phyloP scores from a whole-genome alignment of 2,329 filamentous ascomycete genomes.

The Aureobasidium leucospermi region DNA sequence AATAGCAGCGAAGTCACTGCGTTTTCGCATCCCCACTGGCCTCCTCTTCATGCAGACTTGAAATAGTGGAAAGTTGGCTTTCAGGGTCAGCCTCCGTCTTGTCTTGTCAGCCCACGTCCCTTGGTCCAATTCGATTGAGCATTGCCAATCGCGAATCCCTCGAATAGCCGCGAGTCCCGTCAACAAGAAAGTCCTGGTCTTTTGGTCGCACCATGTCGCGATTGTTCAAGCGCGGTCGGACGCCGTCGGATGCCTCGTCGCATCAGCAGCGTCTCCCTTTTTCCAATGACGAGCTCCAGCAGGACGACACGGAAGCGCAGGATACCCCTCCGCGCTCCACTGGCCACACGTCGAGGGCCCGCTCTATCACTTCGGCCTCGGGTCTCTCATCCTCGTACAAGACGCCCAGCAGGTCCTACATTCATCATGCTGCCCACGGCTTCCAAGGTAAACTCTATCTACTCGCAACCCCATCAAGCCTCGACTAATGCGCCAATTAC shows the following conservation, averaged over 20 bases:
- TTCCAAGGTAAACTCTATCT: conserved; percentile 14
- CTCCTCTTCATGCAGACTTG: conserved; percentile 3
- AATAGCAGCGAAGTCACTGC: background rate
- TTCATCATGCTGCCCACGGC: conserved; percentile 25
- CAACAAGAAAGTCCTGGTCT: background rate
- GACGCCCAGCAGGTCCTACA: conserved; percentile 29
- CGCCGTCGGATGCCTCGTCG: conserved; percentile 16
- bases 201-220: conserved; percentile 13
- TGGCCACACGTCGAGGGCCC: conserved; percentile 14
- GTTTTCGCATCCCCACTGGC: background rate
- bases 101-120: conserved; percentile 1
- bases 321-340: conserved; percentile 8
- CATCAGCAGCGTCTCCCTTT: conserved; percentile 18
- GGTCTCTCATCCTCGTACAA: conserved; percentile 24
- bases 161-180: background rate
- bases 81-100: background rate
- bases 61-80: background rate
- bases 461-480: background rate
- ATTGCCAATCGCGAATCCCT: background rate
- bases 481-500: background rate
- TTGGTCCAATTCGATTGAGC: background rate
- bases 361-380: conserved; percentile 17
- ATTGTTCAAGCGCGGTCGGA: conserved; percentile 15
- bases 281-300: conserved; percentile 17
- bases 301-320: conserved; percentile 11